These are phyloP conservation scores for Hyaloperonospora brassicae DNA, from an alignment of 352 stramenopile species.

Conservation along the genomic window DNA sequence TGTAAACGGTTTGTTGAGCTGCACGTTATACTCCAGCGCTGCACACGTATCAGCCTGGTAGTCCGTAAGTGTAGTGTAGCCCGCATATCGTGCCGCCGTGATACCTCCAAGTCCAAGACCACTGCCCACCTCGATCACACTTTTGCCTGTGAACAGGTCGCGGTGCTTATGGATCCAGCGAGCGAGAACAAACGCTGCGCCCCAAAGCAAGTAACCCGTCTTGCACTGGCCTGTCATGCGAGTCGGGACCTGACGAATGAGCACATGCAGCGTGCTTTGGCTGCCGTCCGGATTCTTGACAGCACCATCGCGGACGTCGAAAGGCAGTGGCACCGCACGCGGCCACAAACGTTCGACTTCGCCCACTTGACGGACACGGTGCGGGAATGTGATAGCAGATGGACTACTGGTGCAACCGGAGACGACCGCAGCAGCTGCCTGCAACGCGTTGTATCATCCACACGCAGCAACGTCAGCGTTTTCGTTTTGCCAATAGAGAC, in stretches of 20 bases:
- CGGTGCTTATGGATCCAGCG: constrained; percentile 77
- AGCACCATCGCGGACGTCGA: constrained; percentile 45
- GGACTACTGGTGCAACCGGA: constrained; percentile 53
- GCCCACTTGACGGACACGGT: constrained; percentile 51
- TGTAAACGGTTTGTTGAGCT: constrained; percentile 65
- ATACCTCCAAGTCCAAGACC: constrained; percentile 75
- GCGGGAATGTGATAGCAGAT: constrained; percentile 62
- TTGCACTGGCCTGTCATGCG: constrained; percentile 84
- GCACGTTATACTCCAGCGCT: constrained; percentile 71
- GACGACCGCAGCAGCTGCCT: constrained; percentile 64
- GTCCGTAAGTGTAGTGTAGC: constrained; percentile 61
- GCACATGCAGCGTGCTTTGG: constrained; percentile 34
- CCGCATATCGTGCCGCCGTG: constrained; percentile 59
- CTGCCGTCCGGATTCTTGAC: constrained; percentile 16
- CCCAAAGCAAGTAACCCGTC: constrained; percentile 81
- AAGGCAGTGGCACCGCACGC: constrained; percentile 44
- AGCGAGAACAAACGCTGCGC: constrained; percentile 67
- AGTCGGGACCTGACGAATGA: constrained; percentile 72
- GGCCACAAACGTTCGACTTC: constrained; percentile 48
- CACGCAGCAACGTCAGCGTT: background rate
- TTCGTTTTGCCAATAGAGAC: background rate
- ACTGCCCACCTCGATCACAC: constrained; percentile 75
- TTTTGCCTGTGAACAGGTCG: constrained; percentile 61
- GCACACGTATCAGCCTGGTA: constrained; percentile 78
- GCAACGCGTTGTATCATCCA: constrained; percentile 1